phyloP scores from a whole-genome alignment of 306 rosid genomes.

The Begonia peltatifolia region DNA sequence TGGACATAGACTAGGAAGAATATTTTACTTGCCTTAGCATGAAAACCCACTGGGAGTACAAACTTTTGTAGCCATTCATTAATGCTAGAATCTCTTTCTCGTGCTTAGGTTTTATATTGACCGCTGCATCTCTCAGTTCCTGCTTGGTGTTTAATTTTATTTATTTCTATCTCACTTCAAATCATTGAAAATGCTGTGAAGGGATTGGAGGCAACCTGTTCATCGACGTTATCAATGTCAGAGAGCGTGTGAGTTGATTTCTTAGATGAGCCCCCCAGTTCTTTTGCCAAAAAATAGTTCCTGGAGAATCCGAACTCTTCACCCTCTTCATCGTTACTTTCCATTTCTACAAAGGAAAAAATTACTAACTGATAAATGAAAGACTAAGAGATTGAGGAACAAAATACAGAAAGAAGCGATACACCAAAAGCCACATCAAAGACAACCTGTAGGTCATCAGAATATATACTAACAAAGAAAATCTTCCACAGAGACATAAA shows the following conservation, averaged over 20 bases:
- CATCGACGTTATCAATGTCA: slow-evolving; percentile 59
- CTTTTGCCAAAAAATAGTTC: slow-evolving; percentile 82
- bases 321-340: slow-evolving; percentile 27
- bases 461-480: too few species aligned
- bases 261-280: slow-evolving; percentile 44
- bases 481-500: too few species aligned
- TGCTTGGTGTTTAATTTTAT: slow-evolving; percentile 6
- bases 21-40: slow-evolving; percentile 35
- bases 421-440: too few species aligned
- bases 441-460: too few species aligned
- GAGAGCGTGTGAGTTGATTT: slow-evolving; percentile 58
- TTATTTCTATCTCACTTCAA: background rate
- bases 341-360: slow-evolving; percentile 21
- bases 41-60: slow-evolving; percentile 48
- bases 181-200: too few species aligned
- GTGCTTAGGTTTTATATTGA: slow-evolving; percentile 60
- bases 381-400: background rate
- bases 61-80: slow-evolving; percentile 35
- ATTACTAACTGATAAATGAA: background rate
- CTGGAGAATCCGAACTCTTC: slow-evolving; percentile 67
- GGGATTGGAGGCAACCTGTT: slow-evolving; percentile 30
- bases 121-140: slow-evolving; percentile 60
- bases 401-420: background rate
- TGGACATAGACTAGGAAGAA: too few species aligned
- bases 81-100: slow-evolving; percentile 37